Percentiles rank a stretch among this genome's conserved stretches.
Evolutionary conservation across 305 asterid species (phyloP).

Genomic region (Solanum aculeatissimum): DNA sequence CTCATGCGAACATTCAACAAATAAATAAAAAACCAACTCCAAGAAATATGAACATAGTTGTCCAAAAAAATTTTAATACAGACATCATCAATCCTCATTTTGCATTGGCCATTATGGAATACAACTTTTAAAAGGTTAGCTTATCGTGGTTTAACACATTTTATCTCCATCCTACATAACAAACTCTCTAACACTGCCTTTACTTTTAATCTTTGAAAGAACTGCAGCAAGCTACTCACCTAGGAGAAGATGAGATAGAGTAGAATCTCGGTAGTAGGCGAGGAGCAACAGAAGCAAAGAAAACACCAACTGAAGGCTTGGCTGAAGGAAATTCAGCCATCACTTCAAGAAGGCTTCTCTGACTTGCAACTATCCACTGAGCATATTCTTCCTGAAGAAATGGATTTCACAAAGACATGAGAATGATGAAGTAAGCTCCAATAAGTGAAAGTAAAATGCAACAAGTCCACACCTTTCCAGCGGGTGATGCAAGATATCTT

Average conservation of each 20-base stretch:
- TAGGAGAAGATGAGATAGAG: constrained; percentile 93
- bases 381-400: constrained; percentile 80
- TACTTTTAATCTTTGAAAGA: not conserved
- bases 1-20: not conserved
- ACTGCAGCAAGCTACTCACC: constrained; percentile 29
- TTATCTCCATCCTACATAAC: not conserved
- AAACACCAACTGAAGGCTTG: constrained; percentile 89
- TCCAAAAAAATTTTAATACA: not conserved
- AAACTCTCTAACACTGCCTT: not conserved
- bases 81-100: not conserved
- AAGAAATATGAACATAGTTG: not conserved
- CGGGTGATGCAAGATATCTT: constrained; percentile 80
- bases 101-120: not conserved
- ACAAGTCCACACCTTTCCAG: constrained; percentile 71
- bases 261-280: constrained; percentile 92
- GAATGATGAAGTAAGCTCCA: not conserved
- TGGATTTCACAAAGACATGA: not conserved
- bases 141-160: not conserved
- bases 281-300: constrained; percentile 91
- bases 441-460: not conserved
- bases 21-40: not conserved
- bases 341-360: constrained; percentile 90
- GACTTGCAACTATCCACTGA: constrained; percentile 63
- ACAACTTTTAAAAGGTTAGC: not conserved
- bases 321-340: constrained; percentile 89